Conservation (phyloP, 306 rosid genomes). For the Gleditsia sinensis region DNA sequence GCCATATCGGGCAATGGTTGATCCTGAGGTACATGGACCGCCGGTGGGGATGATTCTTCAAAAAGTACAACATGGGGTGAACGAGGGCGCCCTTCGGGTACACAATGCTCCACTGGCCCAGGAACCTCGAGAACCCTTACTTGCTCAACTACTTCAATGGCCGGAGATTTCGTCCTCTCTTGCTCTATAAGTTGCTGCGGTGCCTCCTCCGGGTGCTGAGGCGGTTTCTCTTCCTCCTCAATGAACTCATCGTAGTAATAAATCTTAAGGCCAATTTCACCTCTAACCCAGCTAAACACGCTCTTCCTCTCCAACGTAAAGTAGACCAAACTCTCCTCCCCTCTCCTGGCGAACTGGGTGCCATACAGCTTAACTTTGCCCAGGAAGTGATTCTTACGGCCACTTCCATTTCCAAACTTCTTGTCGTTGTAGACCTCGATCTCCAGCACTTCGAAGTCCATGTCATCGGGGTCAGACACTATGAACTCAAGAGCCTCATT, state of each 20-base stretch:
- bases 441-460: conserved; percentile 88
- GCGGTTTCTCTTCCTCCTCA: conserved; percentile 41
- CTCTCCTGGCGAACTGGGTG: conserved; percentile 63
- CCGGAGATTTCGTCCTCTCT: conserved; percentile 45
- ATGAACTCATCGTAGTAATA: conserved; percentile 60
- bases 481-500: conserved; percentile 78
- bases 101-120: conserved; percentile 33
- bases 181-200: conserved; percentile 32
- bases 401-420: conserved; percentile 67
- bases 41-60: conserved; percentile 58
- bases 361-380: conserved; percentile 87
- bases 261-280: conserved; percentile 78
- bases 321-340: conserved; percentile 65
- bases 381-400: conserved; percentile 80
- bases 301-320: conserved; percentile 78
- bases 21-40: conserved; percentile 55
- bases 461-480: conserved; percentile 74
- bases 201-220: conserved; percentile 8
- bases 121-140: conserved; percentile 49
- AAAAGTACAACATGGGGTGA: conserved; percentile 59
- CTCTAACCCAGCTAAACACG: conserved; percentile 82
- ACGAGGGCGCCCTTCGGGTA: conserved; percentile 36
- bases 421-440: conserved; percentile 85
- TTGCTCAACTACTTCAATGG: conserved; percentile 45
- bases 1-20: conserved; percentile 38